A percentile compares a stretch with the other conserved stretches of the same genome.
These are phyloP conservation scores for Diutina rugosa DNA, from an alignment of 1,139 yeast species.

Conservation along the genomic window DNA sequence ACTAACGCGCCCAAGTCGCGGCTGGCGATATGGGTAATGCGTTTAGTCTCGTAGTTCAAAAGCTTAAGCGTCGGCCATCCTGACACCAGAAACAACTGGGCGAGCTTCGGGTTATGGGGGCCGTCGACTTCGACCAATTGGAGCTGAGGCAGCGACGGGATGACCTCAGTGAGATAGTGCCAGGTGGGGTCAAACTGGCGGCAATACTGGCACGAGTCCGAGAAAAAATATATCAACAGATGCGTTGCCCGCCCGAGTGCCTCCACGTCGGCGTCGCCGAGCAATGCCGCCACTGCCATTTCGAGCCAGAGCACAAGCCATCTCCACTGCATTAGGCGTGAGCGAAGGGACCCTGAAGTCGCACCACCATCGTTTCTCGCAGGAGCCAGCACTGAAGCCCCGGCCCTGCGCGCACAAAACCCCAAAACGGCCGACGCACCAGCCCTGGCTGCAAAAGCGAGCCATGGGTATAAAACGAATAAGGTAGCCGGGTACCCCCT, in stretches of 20 bases:
- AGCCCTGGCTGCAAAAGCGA: not conserved
- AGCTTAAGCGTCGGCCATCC: slow-evolving; percentile 22
- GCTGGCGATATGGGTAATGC: slow-evolving; percentile 12
- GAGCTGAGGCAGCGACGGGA: slow-evolving; percentile 7
- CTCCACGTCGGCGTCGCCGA: not conserved
- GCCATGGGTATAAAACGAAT: not conserved
- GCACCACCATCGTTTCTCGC: not conserved
- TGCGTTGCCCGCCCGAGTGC: not conserved
- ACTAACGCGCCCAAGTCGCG: slow-evolving; percentile 15
- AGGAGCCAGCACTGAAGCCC: not conserved
- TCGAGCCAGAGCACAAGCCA: slow-evolving; percentile 1
- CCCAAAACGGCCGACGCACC: not conserved
- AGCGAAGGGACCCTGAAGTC: not conserved
- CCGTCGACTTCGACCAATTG: slow-evolving; percentile 23
- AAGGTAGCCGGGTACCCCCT: not conserved
- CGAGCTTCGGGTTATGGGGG: slow-evolving; percentile 11
- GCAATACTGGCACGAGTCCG: not conserved
- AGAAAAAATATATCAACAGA: slow-evolving; percentile 1
- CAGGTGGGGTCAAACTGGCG: slow-evolving; percentile 1
- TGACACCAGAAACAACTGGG: slow-evolving; percentile 13
- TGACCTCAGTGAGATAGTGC: not conserved
- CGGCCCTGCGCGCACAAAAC: not conserved
- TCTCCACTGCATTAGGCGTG: not conserved
- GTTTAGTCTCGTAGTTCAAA: slow-evolving; percentile 16
- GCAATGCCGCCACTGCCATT: not conserved